These are phyloP conservation scores for Anacardium occidentale DNA, from an alignment of 345 rosid genomes.

Conservation along the genomic window DNA sequence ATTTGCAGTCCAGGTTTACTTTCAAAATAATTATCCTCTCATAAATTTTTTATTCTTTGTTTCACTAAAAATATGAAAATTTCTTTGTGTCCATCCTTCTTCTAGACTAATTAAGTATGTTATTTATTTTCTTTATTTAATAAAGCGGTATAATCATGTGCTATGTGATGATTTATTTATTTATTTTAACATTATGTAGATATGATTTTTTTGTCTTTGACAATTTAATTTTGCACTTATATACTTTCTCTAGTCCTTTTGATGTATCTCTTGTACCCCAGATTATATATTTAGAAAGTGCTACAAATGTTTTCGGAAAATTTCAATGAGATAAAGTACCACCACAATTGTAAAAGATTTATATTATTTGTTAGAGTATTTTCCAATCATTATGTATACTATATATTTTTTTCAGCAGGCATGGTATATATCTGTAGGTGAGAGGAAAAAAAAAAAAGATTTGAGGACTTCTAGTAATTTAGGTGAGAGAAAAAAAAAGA, in stretches of 20 bases:
- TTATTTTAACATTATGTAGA: not conserved
- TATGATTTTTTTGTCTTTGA: not conserved
- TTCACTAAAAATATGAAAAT: conserved; percentile 1
- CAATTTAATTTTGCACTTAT: not conserved
- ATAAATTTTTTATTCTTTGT: conserved; percentile 1
- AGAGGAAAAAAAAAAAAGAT: too few relatives aligned
- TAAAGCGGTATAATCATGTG: not conserved
- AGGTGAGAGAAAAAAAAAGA: not conserved
- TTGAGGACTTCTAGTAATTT: not conserved
- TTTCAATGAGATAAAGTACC: not conserved
- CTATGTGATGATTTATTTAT: not conserved
- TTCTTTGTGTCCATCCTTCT: conserved; percentile 6
- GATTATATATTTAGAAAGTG: not conserved
- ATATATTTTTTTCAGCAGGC: not conserved
- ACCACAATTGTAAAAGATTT: not conserved
- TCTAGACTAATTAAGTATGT: not conserved
- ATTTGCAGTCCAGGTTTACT: conserved; percentile 88
- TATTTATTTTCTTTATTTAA: not conserved
- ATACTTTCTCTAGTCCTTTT: not conserved
- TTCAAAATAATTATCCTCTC: conserved; percentile 10
- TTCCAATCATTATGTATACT: not conserved
- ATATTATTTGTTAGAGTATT: not conserved
- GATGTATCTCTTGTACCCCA: not conserved
- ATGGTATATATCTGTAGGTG: not conserved
- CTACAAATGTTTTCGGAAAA: not conserved